These are phyloP conservation scores for Scedosporium dehoogii DNA, from an alignment of 2,329 filamentous ascomycete species.

Conservation along the genomic window DNA sequence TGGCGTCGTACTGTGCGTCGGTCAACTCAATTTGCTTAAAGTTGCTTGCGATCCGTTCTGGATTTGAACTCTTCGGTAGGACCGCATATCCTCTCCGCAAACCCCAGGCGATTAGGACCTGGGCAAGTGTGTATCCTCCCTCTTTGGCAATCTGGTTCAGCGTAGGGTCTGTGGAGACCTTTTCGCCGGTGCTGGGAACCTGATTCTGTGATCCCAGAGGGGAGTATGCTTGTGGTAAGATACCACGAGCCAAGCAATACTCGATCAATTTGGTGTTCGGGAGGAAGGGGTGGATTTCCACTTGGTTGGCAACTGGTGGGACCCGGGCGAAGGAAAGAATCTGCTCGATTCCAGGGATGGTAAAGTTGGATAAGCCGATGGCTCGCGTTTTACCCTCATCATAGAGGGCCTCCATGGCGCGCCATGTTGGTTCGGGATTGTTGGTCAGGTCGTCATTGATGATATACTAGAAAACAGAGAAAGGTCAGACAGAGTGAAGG, in stretches of 20 bases:
- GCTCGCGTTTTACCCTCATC: conserved; percentile 41
- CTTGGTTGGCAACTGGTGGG: conserved; percentile 40
- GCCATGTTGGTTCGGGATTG: conserved; percentile 39
- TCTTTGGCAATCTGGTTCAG: conserved; percentile 43
- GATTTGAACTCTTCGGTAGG: conserved; percentile 60
- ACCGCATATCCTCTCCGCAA: conserved; percentile 56
- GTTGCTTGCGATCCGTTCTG: conserved; percentile 58
- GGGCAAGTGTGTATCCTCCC: conserved; percentile 39
- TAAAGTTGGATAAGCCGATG: conserved; percentile 53
- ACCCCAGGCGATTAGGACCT: conserved; percentile 49
- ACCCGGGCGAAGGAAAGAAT: conserved; percentile 36
- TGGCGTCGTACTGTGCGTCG: conserved; percentile 24
- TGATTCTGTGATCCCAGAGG: conserved; percentile 46
- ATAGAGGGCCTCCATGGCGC: conserved; percentile 50
- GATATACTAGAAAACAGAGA: background rate
- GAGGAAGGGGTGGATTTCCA: conserved; percentile 37
- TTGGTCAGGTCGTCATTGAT: conserved; percentile 2
- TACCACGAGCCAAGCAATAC: conserved; percentile 25
- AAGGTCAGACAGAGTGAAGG: conserved; percentile 14
- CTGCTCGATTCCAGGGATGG: conserved; percentile 39
- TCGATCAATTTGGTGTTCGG: conserved; percentile 38
- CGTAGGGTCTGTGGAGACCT: conserved; percentile 33
- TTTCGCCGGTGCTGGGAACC: conserved; percentile 20
- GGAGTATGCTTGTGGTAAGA: conserved; percentile 25
- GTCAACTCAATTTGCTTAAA: conserved; percentile 29